Conservation (phyloP, 202 grass and related monocot species). For the Cymbopogon flexuosus region DNA sequence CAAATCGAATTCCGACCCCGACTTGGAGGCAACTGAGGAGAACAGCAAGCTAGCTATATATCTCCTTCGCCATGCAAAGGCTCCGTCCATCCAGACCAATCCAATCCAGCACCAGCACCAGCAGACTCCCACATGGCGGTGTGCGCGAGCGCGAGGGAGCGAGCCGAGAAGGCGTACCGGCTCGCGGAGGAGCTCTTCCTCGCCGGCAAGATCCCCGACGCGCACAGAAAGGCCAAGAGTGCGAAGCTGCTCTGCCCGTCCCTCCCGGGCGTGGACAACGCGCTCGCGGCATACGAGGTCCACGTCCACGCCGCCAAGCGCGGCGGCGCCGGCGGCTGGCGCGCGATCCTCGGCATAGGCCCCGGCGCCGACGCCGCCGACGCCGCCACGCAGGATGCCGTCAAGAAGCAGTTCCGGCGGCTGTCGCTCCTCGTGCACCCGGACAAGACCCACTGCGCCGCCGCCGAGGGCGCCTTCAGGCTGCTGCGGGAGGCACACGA, state of each 20-base stretch:
- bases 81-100: background rate
- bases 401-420: constrained; percentile 11
- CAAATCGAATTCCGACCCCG: background rate
- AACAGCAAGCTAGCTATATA: background rate
- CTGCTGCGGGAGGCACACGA: background rate
- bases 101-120: background rate
- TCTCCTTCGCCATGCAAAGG: background rate
- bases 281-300: constrained; percentile 2
- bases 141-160: background rate
- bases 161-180: background rate
- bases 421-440: constrained; percentile 30
- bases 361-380: background rate
- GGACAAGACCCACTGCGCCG: constrained; percentile 24
- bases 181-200: constrained; percentile 27
- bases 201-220: background rate
- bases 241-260: background rate
- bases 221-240: background rate
- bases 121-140: background rate
- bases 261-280: constrained; percentile 4
- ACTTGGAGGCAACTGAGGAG: background rate
- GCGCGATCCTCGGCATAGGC: background rate
- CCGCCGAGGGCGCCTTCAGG: constrained; percentile 20
- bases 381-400: background rate
- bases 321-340: background rate
- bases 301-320: background rate